Evolutionary conservation across 164 flowering plant genomes (phyloP).

Genomic region (Piper longum): DNA sequence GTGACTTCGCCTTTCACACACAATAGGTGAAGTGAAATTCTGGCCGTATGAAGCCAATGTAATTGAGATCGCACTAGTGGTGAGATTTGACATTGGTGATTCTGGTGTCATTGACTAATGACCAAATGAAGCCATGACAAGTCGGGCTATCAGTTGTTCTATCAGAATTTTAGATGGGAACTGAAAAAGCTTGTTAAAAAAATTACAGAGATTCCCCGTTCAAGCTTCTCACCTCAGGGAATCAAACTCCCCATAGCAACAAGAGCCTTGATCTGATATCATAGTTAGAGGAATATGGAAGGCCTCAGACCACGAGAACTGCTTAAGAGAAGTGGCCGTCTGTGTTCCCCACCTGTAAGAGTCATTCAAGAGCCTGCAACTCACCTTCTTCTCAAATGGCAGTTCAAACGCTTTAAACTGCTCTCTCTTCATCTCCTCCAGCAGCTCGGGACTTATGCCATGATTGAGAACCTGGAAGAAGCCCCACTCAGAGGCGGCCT

Average conservation of each 20-base stretch:
- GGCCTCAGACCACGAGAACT: constrained; percentile 77
- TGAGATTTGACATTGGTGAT: background rate
- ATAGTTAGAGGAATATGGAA: constrained; percentile 55
- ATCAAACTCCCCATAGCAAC: constrained; percentile 29
- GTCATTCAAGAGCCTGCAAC: constrained; percentile 31
- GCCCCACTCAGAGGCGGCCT: constrained; percentile 70
- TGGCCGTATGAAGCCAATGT: background rate
- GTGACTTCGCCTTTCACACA: background rate
- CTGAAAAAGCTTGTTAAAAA: background rate
- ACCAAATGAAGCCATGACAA: background rate
- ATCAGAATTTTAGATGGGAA: background rate
- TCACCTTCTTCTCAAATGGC: constrained; percentile 42
- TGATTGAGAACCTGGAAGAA: constrained; percentile 83
- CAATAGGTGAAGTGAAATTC: background rate
- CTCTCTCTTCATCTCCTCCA: constrained; percentile 47
- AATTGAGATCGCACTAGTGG: background rate
- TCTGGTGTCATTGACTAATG: background rate
- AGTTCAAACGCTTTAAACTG: constrained; percentile 45
- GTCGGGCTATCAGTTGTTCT: background rate
- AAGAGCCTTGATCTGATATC: constrained; percentile 28
- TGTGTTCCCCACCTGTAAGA: constrained; percentile 71
- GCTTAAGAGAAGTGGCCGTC: constrained; percentile 34
- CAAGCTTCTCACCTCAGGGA: constrained; percentile 28
- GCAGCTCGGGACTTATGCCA: constrained; percentile 40
- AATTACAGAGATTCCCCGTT: background rate